phyloP scores from a whole-genome alignment of 139 green algal genomes.

The Chlorella vulgaris region DNA sequence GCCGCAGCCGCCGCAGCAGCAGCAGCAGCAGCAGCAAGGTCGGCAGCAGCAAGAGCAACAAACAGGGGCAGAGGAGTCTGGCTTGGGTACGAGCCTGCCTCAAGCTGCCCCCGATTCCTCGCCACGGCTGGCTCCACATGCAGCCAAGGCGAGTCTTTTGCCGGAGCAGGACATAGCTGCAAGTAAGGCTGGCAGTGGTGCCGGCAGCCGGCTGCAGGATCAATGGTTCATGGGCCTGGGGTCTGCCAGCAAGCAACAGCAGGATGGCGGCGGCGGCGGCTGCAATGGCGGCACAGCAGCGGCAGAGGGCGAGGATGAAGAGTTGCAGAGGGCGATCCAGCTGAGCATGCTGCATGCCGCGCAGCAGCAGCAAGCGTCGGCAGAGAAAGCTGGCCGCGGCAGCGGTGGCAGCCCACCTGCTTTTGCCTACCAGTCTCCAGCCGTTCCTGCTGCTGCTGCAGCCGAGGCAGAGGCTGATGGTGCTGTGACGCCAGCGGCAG shows the following conservation, averaged over 20 bases:
- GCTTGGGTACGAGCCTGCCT: background rate
- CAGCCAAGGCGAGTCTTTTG: background rate
- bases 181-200: background rate
- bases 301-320: constrained; percentile 25
- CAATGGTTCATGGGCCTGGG: constrained; percentile 3
- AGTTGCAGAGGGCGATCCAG: constrained; percentile 22
- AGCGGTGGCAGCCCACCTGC: background rate
- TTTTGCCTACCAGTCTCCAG: background rate
- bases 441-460: constrained; percentile 20
- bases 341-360: constrained; percentile 16
- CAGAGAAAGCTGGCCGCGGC: background rate
- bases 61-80: background rate
- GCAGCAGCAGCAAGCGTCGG: constrained; percentile 1
- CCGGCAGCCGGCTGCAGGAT: background rate
- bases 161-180: background rate
- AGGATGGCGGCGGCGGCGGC: background rate
- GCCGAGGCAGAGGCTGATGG: constrained; percentile 8
- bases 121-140: background rate
- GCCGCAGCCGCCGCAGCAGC: background rate
- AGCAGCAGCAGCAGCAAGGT: background rate
- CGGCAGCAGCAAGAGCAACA: background rate
- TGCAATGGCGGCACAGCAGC: background rate
- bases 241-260: background rate
- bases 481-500: background rate
- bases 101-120: background rate